Evolutionary conservation across 2,329 filamentous ascomycete species (phyloP).

Genomic region (Claviceps maximensis): DNA sequence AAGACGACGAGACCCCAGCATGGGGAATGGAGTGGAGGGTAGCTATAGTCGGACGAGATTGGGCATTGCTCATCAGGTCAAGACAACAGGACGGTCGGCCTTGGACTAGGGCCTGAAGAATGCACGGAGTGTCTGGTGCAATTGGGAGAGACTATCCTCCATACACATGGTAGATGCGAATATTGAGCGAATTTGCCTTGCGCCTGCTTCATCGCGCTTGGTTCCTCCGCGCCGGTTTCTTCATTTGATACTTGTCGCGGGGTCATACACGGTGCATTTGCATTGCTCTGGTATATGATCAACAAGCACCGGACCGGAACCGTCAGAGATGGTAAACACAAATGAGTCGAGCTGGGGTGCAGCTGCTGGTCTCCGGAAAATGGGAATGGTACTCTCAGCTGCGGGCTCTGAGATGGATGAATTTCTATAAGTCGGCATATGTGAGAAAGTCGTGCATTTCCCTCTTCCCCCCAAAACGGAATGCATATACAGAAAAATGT

Average conservation of each 20-base stretch:
- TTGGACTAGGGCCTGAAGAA: slow-evolving; percentile 1
- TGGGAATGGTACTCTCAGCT: neutral
- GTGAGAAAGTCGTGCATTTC: neutral
- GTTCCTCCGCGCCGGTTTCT: no score
- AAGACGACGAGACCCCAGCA: neutral
- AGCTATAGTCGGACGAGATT: slow-evolving; percentile 6
- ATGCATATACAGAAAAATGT: neutral
- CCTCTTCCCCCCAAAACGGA: neutral
- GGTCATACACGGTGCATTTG: neutral
- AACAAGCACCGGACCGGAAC: neutral
- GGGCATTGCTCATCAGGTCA: slow-evolving; percentile 2
- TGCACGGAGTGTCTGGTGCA: neutral
- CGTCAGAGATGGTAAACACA: neutral
- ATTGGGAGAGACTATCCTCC: neutral
- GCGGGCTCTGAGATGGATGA: neutral
- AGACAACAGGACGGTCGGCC: slow-evolving; percentile 5
- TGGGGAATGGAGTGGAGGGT: slow-evolving; percentile 1
- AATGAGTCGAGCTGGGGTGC: slow-evolving; percentile 1
- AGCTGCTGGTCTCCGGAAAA: slow-evolving; percentile 1
- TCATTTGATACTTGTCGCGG: neutral
- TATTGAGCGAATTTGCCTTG: neutral
- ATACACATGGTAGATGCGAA: neutral
- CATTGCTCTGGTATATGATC: neutral
- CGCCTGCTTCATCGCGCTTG: no score
- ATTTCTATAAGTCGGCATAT: neutral